Evolutionary conservation across 2,329 filamentous ascomycete genomes (phyloP), one percentile per base, ranked within the genome.

Genomic region (Colletotrichum sp.): DNA sequence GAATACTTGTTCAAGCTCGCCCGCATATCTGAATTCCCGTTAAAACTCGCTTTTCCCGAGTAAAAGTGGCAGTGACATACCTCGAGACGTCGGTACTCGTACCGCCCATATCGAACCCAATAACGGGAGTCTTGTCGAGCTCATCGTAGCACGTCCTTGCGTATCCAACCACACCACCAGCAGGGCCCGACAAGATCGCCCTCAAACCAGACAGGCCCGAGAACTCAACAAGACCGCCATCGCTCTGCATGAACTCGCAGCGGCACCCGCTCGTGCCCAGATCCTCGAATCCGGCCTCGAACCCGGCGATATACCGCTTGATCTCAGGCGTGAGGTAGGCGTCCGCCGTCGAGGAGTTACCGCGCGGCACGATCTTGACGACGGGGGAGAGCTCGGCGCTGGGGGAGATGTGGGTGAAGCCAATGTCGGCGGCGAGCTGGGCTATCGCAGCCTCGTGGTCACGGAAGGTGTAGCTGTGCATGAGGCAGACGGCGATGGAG

Each of bases 81-180:
- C 94, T 87, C 24, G 92, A 94, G 16, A 95, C 93, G 81, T 95
- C 94, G 3, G 94, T 95, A 52, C 90, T 93, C 2, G 94, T 95
- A 18, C 94, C 94, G 8, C 86, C 86, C 84, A 85, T 96, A 78
- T 96, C 94, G 78, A 96, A 95, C 0, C 94, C 94, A 78, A 95
- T 95, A 4, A 96, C 91, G 0, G 94, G 93, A 0, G 87, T 93
- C 78, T 90, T 91, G 39, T 92, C 93, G 12, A 90, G 85, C 0
- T 90, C 88, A 74, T 95, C 93, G 83, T 93, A 95, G 3, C 91
- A 94, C 0, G 94, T 95, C n/a, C 93, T 87, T 3, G 94, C 93
- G 82, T 95, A 95, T 4, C 94, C 94, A 1, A 95, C 93, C 0
- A 95, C 94, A 63, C 94, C 94, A n/a, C 93, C 94, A n/a, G 94